Evolutionary conservation across 148 eudicot genomes (phyloP).

Genomic region (Bassia scoparia): DNA sequence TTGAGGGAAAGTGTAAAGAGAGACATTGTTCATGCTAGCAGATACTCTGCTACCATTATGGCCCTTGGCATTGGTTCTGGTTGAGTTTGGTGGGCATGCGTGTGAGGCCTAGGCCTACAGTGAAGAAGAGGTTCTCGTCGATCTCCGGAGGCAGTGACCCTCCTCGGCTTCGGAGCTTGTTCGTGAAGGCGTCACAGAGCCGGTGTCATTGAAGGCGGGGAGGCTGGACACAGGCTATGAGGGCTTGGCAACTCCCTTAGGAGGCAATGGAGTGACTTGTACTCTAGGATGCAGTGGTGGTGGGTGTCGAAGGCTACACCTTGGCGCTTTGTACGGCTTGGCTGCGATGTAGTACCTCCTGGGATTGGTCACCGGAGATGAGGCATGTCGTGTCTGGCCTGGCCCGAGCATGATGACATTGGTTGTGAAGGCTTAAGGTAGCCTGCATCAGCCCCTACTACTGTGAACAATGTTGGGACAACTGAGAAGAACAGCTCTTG

Average conservation of each 20-base stretch:
- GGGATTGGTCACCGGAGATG: constrained; percentile 66
- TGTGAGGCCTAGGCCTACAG: constrained; percentile 74
- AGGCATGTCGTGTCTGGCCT: constrained; percentile 90
- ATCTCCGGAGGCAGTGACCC: constrained; percentile 55
- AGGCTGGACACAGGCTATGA: constrained; percentile 50
- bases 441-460: constrained; percentile 89
- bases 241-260: constrained; percentile 33
- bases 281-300: constrained; percentile 83
- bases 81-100: constrained; percentile 53
- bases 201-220: constrained; percentile 71
- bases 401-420: constrained; percentile 79
- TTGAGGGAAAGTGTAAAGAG: constrained; percentile 73
- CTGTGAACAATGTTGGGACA: constrained; percentile 72
- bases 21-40: constrained; percentile 89
- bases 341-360: constrained; percentile 73
- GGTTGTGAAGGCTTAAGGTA: constrained; percentile 80
- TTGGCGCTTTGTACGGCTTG: constrained; percentile 79
- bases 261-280: constrained; percentile 57
- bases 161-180: constrained; percentile 44
- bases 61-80: constrained; percentile 63
- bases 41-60: constrained; percentile 71
- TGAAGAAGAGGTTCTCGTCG: constrained; percentile 60
- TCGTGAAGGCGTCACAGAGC: constrained; percentile 62
- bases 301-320: constrained; percentile 80
- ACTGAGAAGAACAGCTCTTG: constrained; percentile 88